Evolutionary conservation across 2,329 filamentous ascomycete species (phyloP), one percentile per base, ranked within the genome.

Genomic region (Aspergillus persii): DNA sequence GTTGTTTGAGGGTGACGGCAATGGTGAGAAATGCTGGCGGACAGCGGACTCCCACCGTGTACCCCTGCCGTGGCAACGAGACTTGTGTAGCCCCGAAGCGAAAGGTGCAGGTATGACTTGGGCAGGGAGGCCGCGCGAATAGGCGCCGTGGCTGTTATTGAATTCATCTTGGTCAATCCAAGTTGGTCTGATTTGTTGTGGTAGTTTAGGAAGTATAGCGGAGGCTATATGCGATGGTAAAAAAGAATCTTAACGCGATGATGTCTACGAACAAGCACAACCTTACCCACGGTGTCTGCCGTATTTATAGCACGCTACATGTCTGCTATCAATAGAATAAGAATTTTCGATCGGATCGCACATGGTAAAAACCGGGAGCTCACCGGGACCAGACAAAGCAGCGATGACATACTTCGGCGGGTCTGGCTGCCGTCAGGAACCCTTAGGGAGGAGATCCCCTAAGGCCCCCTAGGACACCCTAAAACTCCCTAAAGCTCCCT

Each of bases 61-160:
- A 74, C 59, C 6, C 68, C 69, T 23, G 63, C 60, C 41, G 63
- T 66, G 11, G 63, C 61, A 29, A 68, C 63, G 41, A 68, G 50
- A 18, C 61, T 66, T 9, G 69, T 63, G 53, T 69, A 71, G 31
- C 66, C 60, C 50, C 70, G 66, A n/a, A 66, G 50, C 4, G 63
- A 61, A 7, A 71, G 51, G 33, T 67, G 65, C 18, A 72, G 53
- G 33, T 66, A 68, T 47, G 64, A 58, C 49, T 70, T 69, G 6
- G 70, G 67, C 30, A 71, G 63, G 49, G 58, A 59, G 55, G 67
- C 67, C 29, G 63, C 67, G 68, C 72, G 66, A 3, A 74, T 61
- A 60, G 71, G 69, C 30, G 64, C 62, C 7, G 65, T 66, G 8
- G 65, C 58, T 49, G 70, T 64, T 49, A 72, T 53, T 8, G 69